These are phyloP conservation scores for Zoysia japonica DNA, from an alignment of 176 grass and related monocot species.

Conservation along the genomic window DNA sequence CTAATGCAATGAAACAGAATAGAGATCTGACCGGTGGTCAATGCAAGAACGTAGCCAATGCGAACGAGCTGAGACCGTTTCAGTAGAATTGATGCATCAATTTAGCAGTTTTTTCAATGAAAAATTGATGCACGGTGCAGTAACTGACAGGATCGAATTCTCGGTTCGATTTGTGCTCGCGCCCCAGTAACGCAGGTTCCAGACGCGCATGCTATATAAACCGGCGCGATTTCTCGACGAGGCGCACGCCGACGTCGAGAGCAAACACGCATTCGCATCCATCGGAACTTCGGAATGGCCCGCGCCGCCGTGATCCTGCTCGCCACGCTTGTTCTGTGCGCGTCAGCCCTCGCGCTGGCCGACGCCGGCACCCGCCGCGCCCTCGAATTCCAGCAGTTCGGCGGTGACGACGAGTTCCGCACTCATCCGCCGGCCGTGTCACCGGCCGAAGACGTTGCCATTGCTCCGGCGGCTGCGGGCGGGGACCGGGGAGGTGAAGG, in stretches of 20 bases:
- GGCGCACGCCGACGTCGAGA: neutral
- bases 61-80: too few relatives aligned
- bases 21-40: too few relatives aligned
- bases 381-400: neutral
- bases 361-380: conserved; percentile 13
- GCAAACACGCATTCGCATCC: neutral
- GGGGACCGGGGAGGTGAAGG: neutral
- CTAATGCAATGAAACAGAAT: too few relatives aligned
- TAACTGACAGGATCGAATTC: too few relatives aligned
- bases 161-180: too few relatives aligned
- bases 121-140: too few relatives aligned
- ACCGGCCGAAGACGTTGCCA: neutral
- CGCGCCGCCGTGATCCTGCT: neutral
- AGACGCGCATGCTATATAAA: too few relatives aligned
- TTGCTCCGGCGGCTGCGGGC: neutral
- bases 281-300: conserved; percentile 18
- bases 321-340: conserved; percentile 37
- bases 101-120: too few relatives aligned
- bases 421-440: neutral
- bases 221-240: too few relatives aligned
- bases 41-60: too few relatives aligned
- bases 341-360: conserved; percentile 6
- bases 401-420: neutral
- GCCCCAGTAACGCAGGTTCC: too few relatives aligned
- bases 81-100: too few relatives aligned